Conservation (phyloP, 192 early-diverging fungal species). For the Podochytrium sp. region DNA sequence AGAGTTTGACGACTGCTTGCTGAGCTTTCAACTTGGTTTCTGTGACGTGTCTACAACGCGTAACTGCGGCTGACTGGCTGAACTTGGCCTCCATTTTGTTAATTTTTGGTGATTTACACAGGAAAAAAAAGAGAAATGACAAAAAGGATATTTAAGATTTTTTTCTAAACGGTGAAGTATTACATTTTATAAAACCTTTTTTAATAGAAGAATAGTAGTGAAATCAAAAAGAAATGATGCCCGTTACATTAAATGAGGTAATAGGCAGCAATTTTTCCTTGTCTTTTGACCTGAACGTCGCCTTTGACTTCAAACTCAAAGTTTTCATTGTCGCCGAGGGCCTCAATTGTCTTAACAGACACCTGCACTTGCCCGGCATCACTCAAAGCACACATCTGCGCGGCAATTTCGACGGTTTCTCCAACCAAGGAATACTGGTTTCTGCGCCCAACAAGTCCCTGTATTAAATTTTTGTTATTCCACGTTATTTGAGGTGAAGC, state of each 20-base stretch:
- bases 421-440: slow-evolving; percentile 40
- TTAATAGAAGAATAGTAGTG: too few species aligned
- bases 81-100: slow-evolving; percentile 26
- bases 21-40: slow-evolving; percentile 35
- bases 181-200: too few species aligned
- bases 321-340: background rate
- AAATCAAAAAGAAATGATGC: too few species aligned
- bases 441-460: background rate
- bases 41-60: slow-evolving; percentile 20
- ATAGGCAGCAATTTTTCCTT: too few species aligned
- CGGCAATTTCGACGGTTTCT: slow-evolving; percentile 41
- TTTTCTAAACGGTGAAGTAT: too few species aligned
- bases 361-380: slow-evolving; percentile 31
- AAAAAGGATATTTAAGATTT: too few species aligned
- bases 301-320: slow-evolving; percentile 33
- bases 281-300: slow-evolving; percentile 38
- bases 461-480: too few species aligned
- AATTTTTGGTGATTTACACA: background rate
- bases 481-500: too few species aligned
- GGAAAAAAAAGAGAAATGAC: too few species aligned
- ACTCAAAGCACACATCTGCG: slow-evolving; percentile 36
- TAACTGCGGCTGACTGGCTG: slow-evolving; percentile 22
- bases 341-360: slow-evolving; percentile 12
- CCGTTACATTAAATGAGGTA: too few species aligned
- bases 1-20: slow-evolving; percentile 22